Evolutionary conservation across 75 land plant species (phyloP).

Genomic region (Cryptomeria japonica): DNA sequence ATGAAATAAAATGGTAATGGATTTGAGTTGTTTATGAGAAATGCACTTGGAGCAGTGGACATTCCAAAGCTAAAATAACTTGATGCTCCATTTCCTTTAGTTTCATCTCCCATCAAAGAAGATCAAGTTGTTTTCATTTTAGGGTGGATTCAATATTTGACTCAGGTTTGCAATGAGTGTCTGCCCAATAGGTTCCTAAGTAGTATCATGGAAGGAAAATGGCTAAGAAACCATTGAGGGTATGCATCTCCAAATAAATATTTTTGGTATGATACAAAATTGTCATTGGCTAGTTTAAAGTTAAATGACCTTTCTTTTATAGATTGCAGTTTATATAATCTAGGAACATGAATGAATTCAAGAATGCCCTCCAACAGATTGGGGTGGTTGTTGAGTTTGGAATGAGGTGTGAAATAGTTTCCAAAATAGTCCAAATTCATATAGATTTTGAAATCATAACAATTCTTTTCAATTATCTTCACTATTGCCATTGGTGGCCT

Average conservation of each 20-base stretch:
- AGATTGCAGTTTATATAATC: slow-evolving; percentile 41
- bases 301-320: slow-evolving; percentile 15
- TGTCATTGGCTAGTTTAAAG: slow-evolving; percentile 33
- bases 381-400: no score
- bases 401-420: slow-evolving; percentile 39
- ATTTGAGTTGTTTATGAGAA: slow-evolving; percentile 19
- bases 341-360: slow-evolving; percentile 5
- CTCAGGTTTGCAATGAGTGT: neutral
- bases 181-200: slow-evolving; percentile 22
- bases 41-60: slow-evolving; percentile 19
- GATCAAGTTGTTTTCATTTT: slow-evolving; percentile 36
- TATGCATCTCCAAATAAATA: slow-evolving; percentile 32
- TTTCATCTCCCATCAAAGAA: slow-evolving; percentile 20
- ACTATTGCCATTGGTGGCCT: slow-evolving; percentile 21
- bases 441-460: slow-evolving; percentile 17
- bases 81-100: slow-evolving; percentile 18
- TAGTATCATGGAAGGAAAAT: slow-evolving; percentile 33
- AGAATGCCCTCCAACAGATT: no score
- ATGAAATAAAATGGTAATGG: neutral
- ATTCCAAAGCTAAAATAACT: slow-evolving; percentile 42
- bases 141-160: slow-evolving; percentile 33
- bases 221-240: slow-evolving; percentile 34
- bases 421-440: slow-evolving; percentile 23
- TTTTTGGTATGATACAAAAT: slow-evolving; percentile 22
- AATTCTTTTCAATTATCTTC: slow-evolving; percentile 32